These are phyloP conservation scores for Clitoria ternatea DNA, from an alignment of 306 rosid species.

Conservation along the genomic window DNA sequence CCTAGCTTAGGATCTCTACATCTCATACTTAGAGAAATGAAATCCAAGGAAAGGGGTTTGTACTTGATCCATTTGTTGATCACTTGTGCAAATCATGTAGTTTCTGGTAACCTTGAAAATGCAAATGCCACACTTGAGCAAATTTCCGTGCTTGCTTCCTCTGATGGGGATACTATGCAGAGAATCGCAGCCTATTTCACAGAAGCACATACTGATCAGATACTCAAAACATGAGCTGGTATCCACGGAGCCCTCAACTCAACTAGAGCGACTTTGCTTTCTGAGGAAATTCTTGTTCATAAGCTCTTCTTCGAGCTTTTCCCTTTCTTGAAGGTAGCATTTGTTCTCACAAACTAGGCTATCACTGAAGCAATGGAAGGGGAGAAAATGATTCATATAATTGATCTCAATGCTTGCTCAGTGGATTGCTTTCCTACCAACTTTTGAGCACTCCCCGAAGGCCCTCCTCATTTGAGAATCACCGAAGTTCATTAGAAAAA, in stretches of 20 bases:
- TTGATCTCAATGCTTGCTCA: slow-evolving; percentile 77
- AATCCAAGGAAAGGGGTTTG: slow-evolving; percentile 78
- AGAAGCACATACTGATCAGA: slow-evolving; percentile 73
- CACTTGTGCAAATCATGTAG: slow-evolving; percentile 79
- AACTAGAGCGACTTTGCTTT: slow-evolving; percentile 48
- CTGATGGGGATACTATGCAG: slow-evolving; percentile 88
- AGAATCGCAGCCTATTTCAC: slow-evolving; percentile 74
- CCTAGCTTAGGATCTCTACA: slow-evolving; percentile 67
- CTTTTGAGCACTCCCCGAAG: slow-evolving; percentile 67
- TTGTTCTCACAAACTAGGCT: slow-evolving; percentile 73
- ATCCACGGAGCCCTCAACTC: slow-evolving; percentile 75
- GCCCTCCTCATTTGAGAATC: slow-evolving; percentile 89
- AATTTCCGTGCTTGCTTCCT: slow-evolving; percentile 70
- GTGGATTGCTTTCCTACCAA: slow-evolving; percentile 82
- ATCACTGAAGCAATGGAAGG: slow-evolving; percentile 83
- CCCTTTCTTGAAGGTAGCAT: slow-evolving; percentile 73
- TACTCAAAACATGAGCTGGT: slow-evolving; percentile 77
- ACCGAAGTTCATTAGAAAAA: slow-evolving; percentile 70
- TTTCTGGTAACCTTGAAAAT: slow-evolving; percentile 62
- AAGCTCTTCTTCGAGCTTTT: slow-evolving; percentile 70
- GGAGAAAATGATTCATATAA: slow-evolving; percentile 81
- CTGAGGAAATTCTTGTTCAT: slow-evolving; percentile 64
- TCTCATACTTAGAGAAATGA: slow-evolving; percentile 63
- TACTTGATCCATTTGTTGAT: slow-evolving; percentile 71
- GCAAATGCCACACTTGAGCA: slow-evolving; percentile 78